Percentiles rank a stretch among this genome's conserved stretches.
These are phyloP conservation scores for Neurospora sp. DNA, from an alignment of 495 filamentous ascomycete genomes.

Conservation along the genomic window DNA sequence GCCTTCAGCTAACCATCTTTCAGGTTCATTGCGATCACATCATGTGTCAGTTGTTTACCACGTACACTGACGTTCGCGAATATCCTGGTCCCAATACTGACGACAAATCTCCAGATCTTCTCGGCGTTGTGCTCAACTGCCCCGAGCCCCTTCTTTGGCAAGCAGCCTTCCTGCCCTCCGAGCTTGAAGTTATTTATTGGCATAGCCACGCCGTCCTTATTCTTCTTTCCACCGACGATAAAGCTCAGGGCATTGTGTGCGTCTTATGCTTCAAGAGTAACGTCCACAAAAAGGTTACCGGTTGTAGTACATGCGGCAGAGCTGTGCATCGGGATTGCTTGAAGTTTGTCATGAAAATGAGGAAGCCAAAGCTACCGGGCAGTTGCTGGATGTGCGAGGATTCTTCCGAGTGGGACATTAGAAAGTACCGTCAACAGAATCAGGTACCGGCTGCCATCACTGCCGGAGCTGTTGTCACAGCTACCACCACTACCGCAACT, in stretches of 20 bases:
- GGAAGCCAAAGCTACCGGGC: not conserved
- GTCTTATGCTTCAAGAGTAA: not conserved
- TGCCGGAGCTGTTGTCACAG: not conserved
- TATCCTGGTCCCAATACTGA: not conserved
- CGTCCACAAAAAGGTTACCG: no score
- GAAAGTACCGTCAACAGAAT: not conserved
- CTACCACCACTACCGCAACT: no score
- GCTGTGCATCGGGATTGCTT: not conserved
- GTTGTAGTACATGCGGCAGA: not conserved
- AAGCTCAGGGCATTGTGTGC: not conserved
- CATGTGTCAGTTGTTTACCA: not conserved
- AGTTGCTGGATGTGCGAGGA: not conserved
- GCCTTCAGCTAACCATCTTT: not conserved
- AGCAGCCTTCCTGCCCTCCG: not conserved
- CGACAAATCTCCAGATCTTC: not conserved
- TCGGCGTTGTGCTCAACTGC: not conserved
- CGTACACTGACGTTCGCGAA: not conserved
- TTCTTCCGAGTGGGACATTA: not conserved
- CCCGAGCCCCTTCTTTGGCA: not conserved
- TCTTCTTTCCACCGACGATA: no score
- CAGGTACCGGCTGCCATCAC: not conserved
- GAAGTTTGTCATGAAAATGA: not conserved
- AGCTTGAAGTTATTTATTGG: not conserved
- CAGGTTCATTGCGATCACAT: not conserved
- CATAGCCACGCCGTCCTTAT: not conserved